Base-by-base conservation (phyloP, 2,329 filamentous ascomycete species). In the Colletotrichum tropicicola region DNA sequence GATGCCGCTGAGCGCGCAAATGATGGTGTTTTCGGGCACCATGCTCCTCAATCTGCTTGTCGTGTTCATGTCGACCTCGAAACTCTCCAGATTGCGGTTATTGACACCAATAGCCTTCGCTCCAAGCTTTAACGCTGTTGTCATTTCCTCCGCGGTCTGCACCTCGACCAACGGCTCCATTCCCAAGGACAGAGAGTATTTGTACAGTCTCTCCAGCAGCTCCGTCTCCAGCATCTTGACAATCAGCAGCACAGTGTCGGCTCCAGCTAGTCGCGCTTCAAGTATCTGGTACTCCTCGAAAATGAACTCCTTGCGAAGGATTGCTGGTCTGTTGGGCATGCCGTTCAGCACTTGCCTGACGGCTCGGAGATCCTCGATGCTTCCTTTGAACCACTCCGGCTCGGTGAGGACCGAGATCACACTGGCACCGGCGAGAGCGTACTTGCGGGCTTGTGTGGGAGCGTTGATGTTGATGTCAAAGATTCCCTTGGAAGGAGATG, bases 151-250 rank as follows among this genome's bases (percentile, higher is more conserved):
- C 0, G 91, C 89, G 43, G 92, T 99, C 74, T 99, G 97, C 27
- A 99, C 96, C 77, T 99, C 96, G 2, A 99, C 96, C 28, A 99
- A 80, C 32, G 96, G 96, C 79, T 99, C 97, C 96, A 99, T 99
- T 17, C 94, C 95, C 2, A 99, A 84, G 3, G 91, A 94, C 44
- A 89, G 85, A 1, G 94, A 98, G 80, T 98, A 99, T 61, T 89
- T 85, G 82, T 98, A 99, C 10, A 99, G 83, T 45, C 88, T 85
- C 63, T 89, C 89, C 30, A 99, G 84, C 4, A 92, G 84, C 27
- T 89, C 87, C 25, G 87, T 81, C 65, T 95, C 91, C 10, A 99
- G 87, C 96, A 99, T 99, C 83, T 99, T 99, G 54, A 99, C 96
- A 70, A 99, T 99, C 19, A 99, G 86, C 25, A 99, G 84, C 17